Evolutionary conservation across 345 rosid genomes (phyloP), one percentile per base, ranked within the genome.

Genomic region (Sonneratia alba): DNA sequence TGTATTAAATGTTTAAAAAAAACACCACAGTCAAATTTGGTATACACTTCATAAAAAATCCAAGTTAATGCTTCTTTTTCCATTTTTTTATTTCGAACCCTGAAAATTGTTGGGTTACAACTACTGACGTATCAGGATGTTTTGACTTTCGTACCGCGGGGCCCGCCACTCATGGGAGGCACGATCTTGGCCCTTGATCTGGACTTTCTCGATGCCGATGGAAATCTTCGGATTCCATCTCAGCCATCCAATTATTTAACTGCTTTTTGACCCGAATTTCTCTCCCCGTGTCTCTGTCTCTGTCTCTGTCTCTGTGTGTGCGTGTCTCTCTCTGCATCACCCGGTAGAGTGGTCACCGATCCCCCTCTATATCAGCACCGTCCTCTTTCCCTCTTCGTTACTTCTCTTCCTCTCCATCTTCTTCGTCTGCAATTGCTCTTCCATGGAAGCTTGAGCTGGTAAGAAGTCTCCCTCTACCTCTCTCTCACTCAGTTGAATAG

Each of bases 321-420:
- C 43, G 7, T 4, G 43, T 40, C 18, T 53, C 59, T 49, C 53
- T 74, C 69, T 73, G 64, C 36, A 45, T 56, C 18, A 79, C 82
- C 89, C 83, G 83, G 87, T 84, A 67, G 72, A 40, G 79, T 81
- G 81, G 85, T 88, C 79, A 85, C 78, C 73, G 48, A 56, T 14
- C 24, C 67, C 80, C 79, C 84, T 66, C 66, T 85, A 82, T 89
- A 89, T 81, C 76, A 64, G 0, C 57, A 81, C 71, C 32, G 10
- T 72, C 45, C 71, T 22, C 51, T 14, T 34, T 32, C 32, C 51
- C 21, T 63, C 14, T 1, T 66, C 49, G 32, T 70, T 22, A 15
- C 51, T 22, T 51, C 12, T 32, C 51, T 13, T 55, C 66, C 6
- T 37, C 73, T 34, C 6, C 71, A 48, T 55, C 32, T n/a, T 37